phyloP scores from a whole-genome alignment of 352 stramenopile species.

The Phytophthora hybrid region DNA sequence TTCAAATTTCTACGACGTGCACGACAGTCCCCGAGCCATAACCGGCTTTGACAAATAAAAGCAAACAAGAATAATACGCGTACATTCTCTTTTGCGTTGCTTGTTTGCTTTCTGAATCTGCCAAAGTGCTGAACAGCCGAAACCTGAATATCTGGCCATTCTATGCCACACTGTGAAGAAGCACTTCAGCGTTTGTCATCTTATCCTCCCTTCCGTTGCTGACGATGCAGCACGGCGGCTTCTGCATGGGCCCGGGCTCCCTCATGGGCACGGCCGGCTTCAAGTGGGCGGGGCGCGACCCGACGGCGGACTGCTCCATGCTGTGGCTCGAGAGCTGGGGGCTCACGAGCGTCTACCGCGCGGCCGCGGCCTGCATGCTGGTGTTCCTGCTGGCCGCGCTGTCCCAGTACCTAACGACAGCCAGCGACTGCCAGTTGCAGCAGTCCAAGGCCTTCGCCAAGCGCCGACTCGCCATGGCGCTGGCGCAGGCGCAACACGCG shows the following conservation, averaged over 20 bases:
- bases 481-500: neutral
- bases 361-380: conserved; percentile 46
- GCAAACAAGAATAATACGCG: too few species aligned
- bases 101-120: too few species aligned
- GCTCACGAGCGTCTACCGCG: conserved; percentile 57
- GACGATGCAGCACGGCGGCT: conserved; percentile 27
- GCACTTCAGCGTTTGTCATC: neutral
- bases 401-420: conserved; percentile 65
- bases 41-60: too few species aligned
- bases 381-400: conserved; percentile 69
- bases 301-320: conserved; percentile 67
- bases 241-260: conserved; percentile 72
- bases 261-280: conserved; percentile 71
- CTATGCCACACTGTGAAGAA: too few species aligned
- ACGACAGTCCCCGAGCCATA: too few species aligned
- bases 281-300: conserved; percentile 53
- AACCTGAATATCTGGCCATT: too few species aligned
- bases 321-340: conserved; percentile 67
- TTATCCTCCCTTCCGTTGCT: neutral
- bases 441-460: conserved; percentile 51
- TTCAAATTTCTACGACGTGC: too few species aligned
- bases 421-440: conserved; percentile 54
- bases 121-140: too few species aligned
- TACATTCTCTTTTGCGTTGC: too few species aligned
- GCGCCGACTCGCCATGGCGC: conserved; percentile 20